Conservation (phyloP, 1,139 yeast species). For the Taiozyma sp. region DNA sequence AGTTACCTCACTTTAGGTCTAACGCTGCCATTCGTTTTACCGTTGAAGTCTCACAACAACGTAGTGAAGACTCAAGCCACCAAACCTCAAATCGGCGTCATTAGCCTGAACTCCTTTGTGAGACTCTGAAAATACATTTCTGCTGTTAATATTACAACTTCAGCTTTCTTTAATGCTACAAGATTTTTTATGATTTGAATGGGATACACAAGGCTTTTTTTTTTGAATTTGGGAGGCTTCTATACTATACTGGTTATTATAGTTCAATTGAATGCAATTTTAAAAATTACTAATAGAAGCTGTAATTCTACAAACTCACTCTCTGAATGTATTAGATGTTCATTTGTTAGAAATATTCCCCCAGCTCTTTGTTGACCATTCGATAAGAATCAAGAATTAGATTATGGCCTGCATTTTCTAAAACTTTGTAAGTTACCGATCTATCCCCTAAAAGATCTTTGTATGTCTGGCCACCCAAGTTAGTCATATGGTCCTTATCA, state of each 20-base stretch:
- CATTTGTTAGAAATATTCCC: slow-evolving; percentile 1
- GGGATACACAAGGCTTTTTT: background rate
- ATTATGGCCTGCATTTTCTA: slow-evolving; percentile 21
- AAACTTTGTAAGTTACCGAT: slow-evolving; percentile 8
- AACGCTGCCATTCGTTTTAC: slow-evolving; percentile 20
- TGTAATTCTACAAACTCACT: background rate
- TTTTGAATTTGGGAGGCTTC: too few relatives aligned
- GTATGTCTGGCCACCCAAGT: slow-evolving; percentile 18
- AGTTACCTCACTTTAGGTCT: slow-evolving; percentile 18
- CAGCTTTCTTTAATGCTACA: background rate
- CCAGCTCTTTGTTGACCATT: slow-evolving; percentile 11
- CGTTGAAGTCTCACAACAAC: slow-evolving; percentile 12
- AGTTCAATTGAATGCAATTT: too few relatives aligned
- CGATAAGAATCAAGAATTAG: slow-evolving; percentile 15
- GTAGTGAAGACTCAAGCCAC: slow-evolving; percentile 1
- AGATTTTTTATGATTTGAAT: too few relatives aligned
- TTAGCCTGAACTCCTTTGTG: slow-evolving; percentile 14
- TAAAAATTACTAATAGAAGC: too few relatives aligned
- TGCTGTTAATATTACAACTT: background rate
- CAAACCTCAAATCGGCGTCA: slow-evolving; percentile 12
- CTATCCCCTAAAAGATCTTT: slow-evolving; percentile 16
- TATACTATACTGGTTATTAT: too few relatives aligned
- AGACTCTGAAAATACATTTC: slow-evolving; percentile 7
- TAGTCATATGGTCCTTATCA: slow-evolving; percentile 17
- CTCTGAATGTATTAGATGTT: too few relatives aligned